Evolutionary conservation across 768 basidiomycete species (phyloP).

Genomic region (Suillus fuscotomentosus): DNA sequence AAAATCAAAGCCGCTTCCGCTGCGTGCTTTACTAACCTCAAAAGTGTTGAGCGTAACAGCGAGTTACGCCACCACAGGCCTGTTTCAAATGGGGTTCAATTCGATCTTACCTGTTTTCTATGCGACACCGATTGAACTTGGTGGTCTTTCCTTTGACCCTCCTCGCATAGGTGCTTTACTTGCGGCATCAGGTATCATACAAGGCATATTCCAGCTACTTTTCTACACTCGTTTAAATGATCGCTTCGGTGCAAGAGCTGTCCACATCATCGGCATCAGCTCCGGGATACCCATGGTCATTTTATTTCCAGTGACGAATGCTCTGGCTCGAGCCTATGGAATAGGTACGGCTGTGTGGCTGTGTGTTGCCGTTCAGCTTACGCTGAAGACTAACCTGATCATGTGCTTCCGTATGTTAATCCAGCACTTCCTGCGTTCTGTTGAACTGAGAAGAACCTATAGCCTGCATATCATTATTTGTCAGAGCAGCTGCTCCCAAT

Average conservation of each 20-base stretch:
- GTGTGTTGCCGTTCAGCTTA: conserved; percentile 24
- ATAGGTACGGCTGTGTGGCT: conserved; percentile 25
- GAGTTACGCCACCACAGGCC: conserved; percentile 60
- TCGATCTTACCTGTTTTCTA: conserved; percentile 38
- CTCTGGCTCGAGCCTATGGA: conserved; percentile 21
- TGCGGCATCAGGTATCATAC: conserved; percentile 20
- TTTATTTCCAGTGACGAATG: conserved; percentile 30
- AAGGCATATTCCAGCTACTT: conserved; percentile 52
- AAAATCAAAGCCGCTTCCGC: conserved; percentile 34
- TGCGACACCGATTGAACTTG: conserved; percentile 28
- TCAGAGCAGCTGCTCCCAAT: conserved; percentile 4
- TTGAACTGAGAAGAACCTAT: too few species aligned
- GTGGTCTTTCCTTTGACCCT: conserved; percentile 26
- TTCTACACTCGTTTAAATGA: conserved; percentile 60
- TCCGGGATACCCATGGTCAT: conserved; percentile 28
- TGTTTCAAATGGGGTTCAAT: conserved; percentile 65
- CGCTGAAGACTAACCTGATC: conserved; percentile 17
- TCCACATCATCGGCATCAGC: conserved; percentile 26
- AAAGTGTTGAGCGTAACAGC: conserved; percentile 55
- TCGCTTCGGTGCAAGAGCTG: conserved; percentile 46
- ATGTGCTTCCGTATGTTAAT: conserved; percentile 32
- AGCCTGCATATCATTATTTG: neutral
- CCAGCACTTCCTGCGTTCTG: neutral
- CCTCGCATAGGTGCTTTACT: conserved; percentile 29
- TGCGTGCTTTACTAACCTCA: conserved; percentile 49